phyloP scores from a whole-genome alignment of 345 rosid genomes.

The Pistacia vera region DNA sequence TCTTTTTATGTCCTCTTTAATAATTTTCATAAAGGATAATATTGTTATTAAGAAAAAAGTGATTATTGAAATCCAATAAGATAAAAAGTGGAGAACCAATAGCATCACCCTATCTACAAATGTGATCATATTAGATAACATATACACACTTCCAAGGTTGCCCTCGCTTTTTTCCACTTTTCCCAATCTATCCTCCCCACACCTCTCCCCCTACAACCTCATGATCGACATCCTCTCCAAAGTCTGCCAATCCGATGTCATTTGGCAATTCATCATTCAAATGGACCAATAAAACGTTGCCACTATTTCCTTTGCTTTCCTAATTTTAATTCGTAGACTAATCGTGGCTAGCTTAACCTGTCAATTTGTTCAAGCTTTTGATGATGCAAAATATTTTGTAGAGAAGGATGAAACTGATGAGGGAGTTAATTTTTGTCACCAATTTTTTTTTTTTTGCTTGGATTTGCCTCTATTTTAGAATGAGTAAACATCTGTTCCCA shows the following conservation, averaged over 20 bases:
- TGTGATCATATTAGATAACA: no score
- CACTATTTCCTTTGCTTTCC: slow-evolving; percentile 61
- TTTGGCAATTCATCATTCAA: slow-evolving; percentile 68
- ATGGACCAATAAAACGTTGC: slow-evolving; percentile 47
- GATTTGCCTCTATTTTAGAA: no score
- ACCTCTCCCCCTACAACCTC: slow-evolving; percentile 44
- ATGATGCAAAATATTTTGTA: slow-evolving; percentile 61
- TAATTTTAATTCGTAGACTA: slow-evolving; percentile 63
- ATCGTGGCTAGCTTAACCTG: slow-evolving; percentile 85
- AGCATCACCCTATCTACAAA: no score
- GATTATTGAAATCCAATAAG: no score
- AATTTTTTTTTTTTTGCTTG: no score
- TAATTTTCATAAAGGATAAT: no score
- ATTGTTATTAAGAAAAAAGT: no score
- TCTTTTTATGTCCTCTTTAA: no score
- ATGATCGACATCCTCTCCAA: slow-evolving; percentile 71
- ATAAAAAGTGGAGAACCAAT: no score
- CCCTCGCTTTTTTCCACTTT: slow-evolving; percentile 52
- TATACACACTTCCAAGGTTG: slow-evolving; percentile 52
- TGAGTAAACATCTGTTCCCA: no score
- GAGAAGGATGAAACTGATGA: slow-evolving; percentile 23
- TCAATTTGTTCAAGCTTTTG: slow-evolving; percentile 78
- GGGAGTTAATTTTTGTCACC: slow-evolving; percentile 33
- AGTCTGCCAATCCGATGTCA: slow-evolving; percentile 78
- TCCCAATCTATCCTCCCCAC: slow-evolving; percentile 25